Base-by-base conservation (phyloP, 352 stramenopile genomes). In the Blastocystis sp. region DNA sequence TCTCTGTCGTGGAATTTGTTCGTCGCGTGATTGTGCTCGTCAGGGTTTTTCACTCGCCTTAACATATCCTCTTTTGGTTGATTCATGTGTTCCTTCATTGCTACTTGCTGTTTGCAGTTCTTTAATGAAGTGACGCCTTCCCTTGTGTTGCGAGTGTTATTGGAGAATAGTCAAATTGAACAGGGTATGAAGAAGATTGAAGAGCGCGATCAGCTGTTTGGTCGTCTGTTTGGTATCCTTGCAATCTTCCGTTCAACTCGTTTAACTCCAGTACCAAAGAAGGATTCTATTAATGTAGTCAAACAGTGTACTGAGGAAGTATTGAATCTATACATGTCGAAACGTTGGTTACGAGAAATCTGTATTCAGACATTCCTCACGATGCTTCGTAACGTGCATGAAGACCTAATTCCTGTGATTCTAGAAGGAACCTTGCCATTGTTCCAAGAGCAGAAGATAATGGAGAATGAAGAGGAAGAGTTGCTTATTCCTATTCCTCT, bases 1-100 rank as follows among this genome's bases (percentile, higher is more conserved):
- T 54, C 74, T 85, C 4, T 67, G 56, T 39, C 32, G 42, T 27
- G 74, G 74, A 27, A 73, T 85, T 29, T 85, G 56, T 21, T 85
- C 74, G 6, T 69, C 37, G 12, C 14, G 35, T 29, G 74, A 85
- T 35, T 67, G 74, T 46, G 56, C 74, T 51, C 56, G 74, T 29
- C 74, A 85, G 42, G 74, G 74, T 43, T 85, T 85, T 35, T 67
- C 74, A 16, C 6, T 85, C 6, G 49, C 29, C 2, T 85, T 85
- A 35, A 71, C 74, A 73, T 85, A 85, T 85, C 59, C 59, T 51
- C 43, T 57, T 75, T 57, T 19, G 37, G 16, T 81, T 59, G 51
- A 35, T 29, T 43, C 14, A 0, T 24, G 32, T 21, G n/a, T 73
- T 32, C 12, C 59, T 69, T 85, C 21, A 67, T 49, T 1, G 9